Evolutionary conservation across 352 stramenopile genomes (phyloP), one percentile per base, ranked within the genome.

Genomic region (Phytophthora pseudosyringae): DNA sequence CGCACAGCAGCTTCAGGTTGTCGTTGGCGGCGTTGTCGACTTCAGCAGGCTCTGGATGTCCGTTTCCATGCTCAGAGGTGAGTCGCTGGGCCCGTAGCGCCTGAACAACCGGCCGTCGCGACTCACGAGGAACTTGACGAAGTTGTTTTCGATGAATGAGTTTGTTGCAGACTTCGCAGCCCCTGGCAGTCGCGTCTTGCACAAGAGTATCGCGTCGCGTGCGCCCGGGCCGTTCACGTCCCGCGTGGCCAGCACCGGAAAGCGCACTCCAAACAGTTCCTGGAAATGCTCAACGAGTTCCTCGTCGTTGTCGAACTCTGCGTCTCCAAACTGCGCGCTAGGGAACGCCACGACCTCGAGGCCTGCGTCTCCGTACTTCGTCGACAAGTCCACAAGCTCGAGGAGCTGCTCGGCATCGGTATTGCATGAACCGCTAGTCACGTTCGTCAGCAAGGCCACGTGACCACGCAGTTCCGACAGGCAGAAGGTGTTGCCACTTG

Each of bases 111-210:
- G 73, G 28, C 93, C 93, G 25, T 93, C 75, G 50, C 84, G 80
- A 75, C 90, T 83, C 1, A 98, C 73, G 6, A 98, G 69, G 58
- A 97, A 98, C 67, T 95, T 97, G 35, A 85, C 88, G 59, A 93
- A 97, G 64, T 97, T 93, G 86, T 91, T 96, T 59, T 91, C 81
- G 55, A 98, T 89, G 64, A 89, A 92, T 3, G 76, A 81, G 21
- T 76, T 71, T 5, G 59, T 59, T 41, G 59, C 59, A 13, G 64
- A 67, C 38, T 45, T 52, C 0, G 67, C 66, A 63, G 85, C 62
- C 1, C 71, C 73, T 2, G 81, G 75, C 11, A 91, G 63, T 41
- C 80, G 80, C 31, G 80, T 62, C 59, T 97, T 97, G 51, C 97
- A 79, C 58, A 89, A 97, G 11, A 78, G 60, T 54, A 93, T 94